A percentile compares a stretch with the other conserved stretches of the same genome.
These are phyloP conservation scores for Zygosaccharomyces bisporus DNA, from an alignment of 805 yeast species.

Conservation along the genomic window DNA sequence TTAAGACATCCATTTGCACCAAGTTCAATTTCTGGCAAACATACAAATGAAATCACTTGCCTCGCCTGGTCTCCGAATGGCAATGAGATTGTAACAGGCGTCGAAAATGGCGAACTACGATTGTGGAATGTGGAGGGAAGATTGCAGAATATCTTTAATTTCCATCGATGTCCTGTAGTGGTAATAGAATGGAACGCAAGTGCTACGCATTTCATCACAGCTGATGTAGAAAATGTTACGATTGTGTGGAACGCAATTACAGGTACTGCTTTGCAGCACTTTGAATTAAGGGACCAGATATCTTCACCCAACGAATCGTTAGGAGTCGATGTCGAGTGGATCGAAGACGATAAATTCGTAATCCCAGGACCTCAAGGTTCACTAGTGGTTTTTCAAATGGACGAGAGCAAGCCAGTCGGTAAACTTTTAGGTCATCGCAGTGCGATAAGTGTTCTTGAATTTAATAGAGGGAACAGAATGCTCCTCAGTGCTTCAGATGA, in stretches of 20 bases:
- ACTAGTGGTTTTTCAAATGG: slow-evolving; percentile 53
- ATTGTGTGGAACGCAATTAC: slow-evolving; percentile 65
- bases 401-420: slow-evolving; percentile 47
- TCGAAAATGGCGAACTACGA: slow-evolving; percentile 67
- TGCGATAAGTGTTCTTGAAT: slow-evolving; percentile 52
- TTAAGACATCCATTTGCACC: slow-evolving; percentile 38
- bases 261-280: slow-evolving; percentile 47
- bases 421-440: slow-evolving; percentile 62
- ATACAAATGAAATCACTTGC: slow-evolving; percentile 33
- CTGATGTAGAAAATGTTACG: slow-evolving; percentile 52
- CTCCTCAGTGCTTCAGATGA: slow-evolving; percentile 80
- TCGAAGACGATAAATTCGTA: slow-evolving; percentile 64
- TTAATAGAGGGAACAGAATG: slow-evolving; percentile 48
- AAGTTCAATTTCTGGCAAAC: slow-evolving; percentile 18
- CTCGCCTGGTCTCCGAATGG: slow-evolving; percentile 69
- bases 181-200: slow-evolving; percentile 57
- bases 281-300: slow-evolving; percentile 35
- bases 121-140: slow-evolving; percentile 76
- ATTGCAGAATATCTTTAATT: slow-evolving; percentile 50
- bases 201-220: slow-evolving; percentile 52
- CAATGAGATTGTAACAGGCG: slow-evolving; percentile 55
- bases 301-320: slow-evolving; percentile 22
- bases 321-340: slow-evolving; percentile 69
- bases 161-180: slow-evolving; percentile 54
- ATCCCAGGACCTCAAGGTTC: slow-evolving; percentile 57